phyloP scores from a whole-genome alignment of 208 protist genomes.

The Leishmania gerbilli region DNA sequence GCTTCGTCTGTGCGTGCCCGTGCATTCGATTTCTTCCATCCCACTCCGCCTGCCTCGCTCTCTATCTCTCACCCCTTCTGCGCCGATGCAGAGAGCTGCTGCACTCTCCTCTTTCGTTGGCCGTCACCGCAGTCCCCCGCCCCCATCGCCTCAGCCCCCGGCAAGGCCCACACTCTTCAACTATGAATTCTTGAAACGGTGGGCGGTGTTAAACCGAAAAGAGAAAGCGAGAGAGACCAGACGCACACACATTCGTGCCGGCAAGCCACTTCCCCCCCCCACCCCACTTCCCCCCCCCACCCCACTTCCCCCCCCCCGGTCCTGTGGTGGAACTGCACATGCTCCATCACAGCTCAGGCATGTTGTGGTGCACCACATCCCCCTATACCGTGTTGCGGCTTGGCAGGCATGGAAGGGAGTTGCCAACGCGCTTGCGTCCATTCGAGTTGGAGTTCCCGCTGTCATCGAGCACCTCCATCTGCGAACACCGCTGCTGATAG shows the following conservation, averaged over 20 bases:
- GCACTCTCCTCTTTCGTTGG: neutral
- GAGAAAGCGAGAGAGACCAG: neutral
- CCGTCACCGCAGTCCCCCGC: neutral
- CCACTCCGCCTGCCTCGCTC: neutral
- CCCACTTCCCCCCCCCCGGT: no score
- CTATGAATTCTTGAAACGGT: no score
- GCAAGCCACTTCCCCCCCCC: neutral
- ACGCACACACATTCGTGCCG: neutral
- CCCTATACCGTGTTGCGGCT: slow-evolving; percentile 2
- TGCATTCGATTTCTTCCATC: neutral
- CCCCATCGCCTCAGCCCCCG: neutral
- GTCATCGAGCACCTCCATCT: slow-evolving; percentile 30
- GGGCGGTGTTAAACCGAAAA: neutral
- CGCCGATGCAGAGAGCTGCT: neutral
- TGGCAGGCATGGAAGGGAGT: slow-evolving; percentile 12
- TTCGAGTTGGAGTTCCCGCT: slow-evolving; percentile 1
- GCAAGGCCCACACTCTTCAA: neutral
- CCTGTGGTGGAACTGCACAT: neutral
- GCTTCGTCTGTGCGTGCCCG: neutral
- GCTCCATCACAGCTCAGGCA: slow-evolving; percentile 14
- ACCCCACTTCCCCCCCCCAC: neutral
- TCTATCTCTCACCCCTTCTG: neutral
- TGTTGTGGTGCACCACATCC: slow-evolving; percentile 1
- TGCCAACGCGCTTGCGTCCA: neutral
- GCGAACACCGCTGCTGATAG: slow-evolving; percentile 19